Evolutionary conservation across 495 filamentous ascomycete species (phyloP).

Genomic region (Neurospora sp.): DNA sequence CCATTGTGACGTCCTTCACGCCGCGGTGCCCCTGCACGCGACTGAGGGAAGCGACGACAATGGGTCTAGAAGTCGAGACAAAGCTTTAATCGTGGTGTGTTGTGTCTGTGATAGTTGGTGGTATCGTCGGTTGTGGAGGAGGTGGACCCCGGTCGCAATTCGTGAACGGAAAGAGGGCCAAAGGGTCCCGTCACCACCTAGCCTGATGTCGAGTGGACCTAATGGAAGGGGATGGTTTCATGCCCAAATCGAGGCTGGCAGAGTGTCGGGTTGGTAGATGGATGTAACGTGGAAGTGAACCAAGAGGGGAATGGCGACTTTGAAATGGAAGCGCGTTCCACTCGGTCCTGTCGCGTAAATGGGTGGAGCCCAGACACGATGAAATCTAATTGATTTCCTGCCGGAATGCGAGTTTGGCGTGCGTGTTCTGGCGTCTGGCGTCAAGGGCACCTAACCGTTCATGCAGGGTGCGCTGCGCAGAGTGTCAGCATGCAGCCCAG

Average conservation of each 20-base stretch:
- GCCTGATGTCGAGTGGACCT: slow-evolving; percentile 6
- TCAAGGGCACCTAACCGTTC: neutral
- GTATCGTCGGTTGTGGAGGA: neutral
- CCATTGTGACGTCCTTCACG: slow-evolving; percentile 13
- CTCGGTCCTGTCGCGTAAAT: neutral
- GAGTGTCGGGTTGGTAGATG: slow-evolving; percentile 1
- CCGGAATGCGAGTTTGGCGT: neutral
- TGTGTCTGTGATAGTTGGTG: neutral
- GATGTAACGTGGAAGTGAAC: neutral
- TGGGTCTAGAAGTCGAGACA: neutral
- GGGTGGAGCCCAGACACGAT: neutral
- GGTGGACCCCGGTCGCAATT: neutral
- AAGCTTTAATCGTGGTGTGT: neutral
- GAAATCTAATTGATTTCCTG: neutral
- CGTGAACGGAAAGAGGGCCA: too few relatives aligned
- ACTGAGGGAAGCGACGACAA: slow-evolving; percentile 5
- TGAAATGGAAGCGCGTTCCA: neutral
- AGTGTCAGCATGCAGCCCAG: neutral
- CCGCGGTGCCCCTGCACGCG: slow-evolving; percentile 5
- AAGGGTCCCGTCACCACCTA: slow-evolving; percentile 6
- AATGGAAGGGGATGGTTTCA: slow-evolving; percentile 25
- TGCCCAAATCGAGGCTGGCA: slow-evolving; percentile 18
- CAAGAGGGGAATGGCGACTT: neutral
- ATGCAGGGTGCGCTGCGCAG: neutral
- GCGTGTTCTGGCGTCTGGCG: neutral